Percentiles rank a stretch among this genome's conserved stretches.
Conservation (phyloP, 768 basidiomycete species). For the Suillus subalutaceus region DNA sequence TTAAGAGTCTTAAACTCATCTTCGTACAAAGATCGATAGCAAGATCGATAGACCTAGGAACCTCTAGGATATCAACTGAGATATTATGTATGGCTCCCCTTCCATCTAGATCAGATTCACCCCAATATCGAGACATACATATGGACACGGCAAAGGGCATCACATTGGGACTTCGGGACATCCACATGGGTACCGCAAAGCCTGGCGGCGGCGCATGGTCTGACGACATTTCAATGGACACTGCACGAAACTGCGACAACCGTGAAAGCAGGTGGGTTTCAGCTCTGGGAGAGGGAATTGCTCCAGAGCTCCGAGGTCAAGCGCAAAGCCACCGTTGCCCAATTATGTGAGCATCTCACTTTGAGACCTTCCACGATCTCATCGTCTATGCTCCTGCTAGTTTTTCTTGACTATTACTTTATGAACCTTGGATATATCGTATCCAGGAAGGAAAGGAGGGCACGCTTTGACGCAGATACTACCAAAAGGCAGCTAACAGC, state of each 20-base stretch:
- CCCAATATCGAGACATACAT: slow-evolving; percentile 58
- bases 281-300: slow-evolving; percentile 86
- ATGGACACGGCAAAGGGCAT: slow-evolving; percentile 80
- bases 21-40: background rate
- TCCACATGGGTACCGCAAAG: slow-evolving; percentile 71
- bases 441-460: slow-evolving; percentile 80
- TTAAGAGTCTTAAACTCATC: background rate
- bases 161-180: slow-evolving; percentile 47
- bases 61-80: background rate
- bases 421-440: slow-evolving; percentile 90
- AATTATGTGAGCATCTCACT: slow-evolving; percentile 73
- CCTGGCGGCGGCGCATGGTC: slow-evolving; percentile 40
- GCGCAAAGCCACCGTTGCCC: slow-evolving; percentile 95
- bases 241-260: slow-evolving; percentile 45
- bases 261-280: slow-evolving; percentile 51
- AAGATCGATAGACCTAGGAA: background rate
- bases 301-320: slow-evolving; percentile 86
- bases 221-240: slow-evolving; percentile 69
- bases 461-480: slow-evolving; percentile 84
- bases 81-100: background rate
- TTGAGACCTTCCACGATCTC: slow-evolving; percentile 10
- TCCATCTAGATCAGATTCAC: slow-evolving; percentile 2
- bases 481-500: slow-evolving; percentile 57
- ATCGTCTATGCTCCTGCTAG: slow-evolving; percentile 41
- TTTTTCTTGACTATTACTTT: slow-evolving; percentile 99